A percentile compares a stretch with the other conserved stretches of the same genome.
These are phyloP conservation scores for Apiospora saccharicola DNA, from an alignment of 2,329 filamentous ascomycete genomes.

Conservation along the genomic window DNA sequence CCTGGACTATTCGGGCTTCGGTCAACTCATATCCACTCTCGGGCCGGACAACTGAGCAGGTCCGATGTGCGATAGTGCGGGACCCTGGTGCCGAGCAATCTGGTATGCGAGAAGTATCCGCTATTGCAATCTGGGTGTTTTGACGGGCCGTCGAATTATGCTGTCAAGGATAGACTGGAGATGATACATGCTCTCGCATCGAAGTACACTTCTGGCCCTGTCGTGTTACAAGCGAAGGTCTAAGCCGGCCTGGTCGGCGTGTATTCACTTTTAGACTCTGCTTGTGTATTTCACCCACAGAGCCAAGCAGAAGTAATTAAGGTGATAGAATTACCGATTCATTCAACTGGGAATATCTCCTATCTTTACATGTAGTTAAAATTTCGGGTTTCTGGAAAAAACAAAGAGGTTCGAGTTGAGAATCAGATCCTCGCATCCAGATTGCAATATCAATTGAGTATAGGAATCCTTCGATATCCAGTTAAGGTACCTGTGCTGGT, in stretches of 20 bases:
- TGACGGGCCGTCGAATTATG: neutral
- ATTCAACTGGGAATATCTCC: neutral
- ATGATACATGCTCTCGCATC: neutral
- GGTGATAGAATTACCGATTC: neutral
- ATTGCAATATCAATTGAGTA: too few species aligned
- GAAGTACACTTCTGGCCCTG: neutral
- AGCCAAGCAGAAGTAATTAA: neutral
- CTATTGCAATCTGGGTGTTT: neutral
- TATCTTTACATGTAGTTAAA: neutral
- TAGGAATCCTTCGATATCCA: too few species aligned
- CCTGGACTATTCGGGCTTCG: conserved; percentile 4
- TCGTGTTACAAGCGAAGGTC: neutral
- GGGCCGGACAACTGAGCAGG: conserved; percentile 12
- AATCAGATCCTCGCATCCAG: neutral
- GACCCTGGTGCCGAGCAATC: neutral
- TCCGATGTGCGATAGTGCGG: neutral
- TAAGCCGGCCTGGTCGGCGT: neutral
- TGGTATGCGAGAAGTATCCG: neutral
- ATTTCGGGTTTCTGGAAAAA: neutral
- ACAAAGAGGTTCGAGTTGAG: neutral
- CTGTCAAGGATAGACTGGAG: neutral
- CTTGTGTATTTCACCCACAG: neutral
- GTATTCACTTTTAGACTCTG: neutral
- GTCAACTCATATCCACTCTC: neutral
- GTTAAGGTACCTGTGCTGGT: neutral